Base-by-base conservation (phyloP, 2,329 filamentous ascomycete species). In the Penicillium italicum region DNA sequence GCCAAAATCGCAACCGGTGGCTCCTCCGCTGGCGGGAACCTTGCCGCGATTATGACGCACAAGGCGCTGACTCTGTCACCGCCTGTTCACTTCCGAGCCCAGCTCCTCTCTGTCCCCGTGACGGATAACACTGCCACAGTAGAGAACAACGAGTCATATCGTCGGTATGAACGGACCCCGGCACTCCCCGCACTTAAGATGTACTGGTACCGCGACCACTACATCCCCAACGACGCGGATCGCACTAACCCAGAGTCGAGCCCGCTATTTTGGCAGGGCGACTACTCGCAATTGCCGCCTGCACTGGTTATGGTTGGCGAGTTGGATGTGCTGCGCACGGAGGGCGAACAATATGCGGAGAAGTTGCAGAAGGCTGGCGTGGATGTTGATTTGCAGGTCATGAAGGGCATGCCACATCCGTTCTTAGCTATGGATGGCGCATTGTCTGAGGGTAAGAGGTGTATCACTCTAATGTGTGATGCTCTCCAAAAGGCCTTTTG, bases 171-270 rank as follows among this genome's bases (percentile, higher is more conserved):
- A 61, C 72, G 78, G 62, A 76, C 77, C 0, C 77, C 81, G 0
- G 80, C 81, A 0, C 73, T 85, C 1, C 79, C 82, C 0, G 80
- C 81, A 0, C 71, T 71, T 3, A 84, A 85, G 67, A 85, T 85
- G 82, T 65, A 82, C 46, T 85, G 83, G 82, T 85, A 83, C 63
- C 74, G 82, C n/a, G 65, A 76, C 18, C 79, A 82, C 65, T 85
- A 85, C 67, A 74, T 85, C 2, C 81, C 82, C 0, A 70, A 79
- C 40, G 53, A 72, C 24, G 64, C 63, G 2, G 75, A 78, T 50
- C 78, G 80, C 76, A 62, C 65, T 2, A 71, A 82, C 33, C 78
- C 79, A 0, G 81, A 84, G 64, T 80, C 82, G 0, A 83, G 79
- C 44, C 80, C 81, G 2, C 64, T 85, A 45, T 73, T 85, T 20